These are phyloP conservation scores for Ustilago crameri DNA, from an alignment of 1,284 basidiomycete genomes.

Conservation along the genomic window DNA sequence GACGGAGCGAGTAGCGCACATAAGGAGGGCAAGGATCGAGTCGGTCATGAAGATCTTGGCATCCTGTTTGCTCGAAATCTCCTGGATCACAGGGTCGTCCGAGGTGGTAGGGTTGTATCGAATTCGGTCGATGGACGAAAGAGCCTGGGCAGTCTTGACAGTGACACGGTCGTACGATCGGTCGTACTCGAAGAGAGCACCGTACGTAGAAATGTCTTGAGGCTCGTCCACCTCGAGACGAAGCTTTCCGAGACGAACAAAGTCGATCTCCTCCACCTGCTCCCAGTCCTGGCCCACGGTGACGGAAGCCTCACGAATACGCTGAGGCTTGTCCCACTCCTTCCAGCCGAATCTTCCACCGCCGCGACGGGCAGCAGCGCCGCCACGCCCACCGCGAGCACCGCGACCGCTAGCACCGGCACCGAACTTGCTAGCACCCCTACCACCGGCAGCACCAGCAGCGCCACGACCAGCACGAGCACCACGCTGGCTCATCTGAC, in stretches of 20 bases:
- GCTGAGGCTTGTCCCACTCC: constrained; percentile 92
- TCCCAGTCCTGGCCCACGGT: constrained; percentile 91
- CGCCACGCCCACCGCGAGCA: constrained; percentile 22
- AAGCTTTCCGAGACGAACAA: constrained; percentile 89
- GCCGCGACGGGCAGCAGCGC: constrained; percentile 65
- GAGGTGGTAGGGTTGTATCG: constrained; percentile 98
- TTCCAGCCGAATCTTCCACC: constrained; percentile 81
- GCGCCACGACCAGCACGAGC: constrained; percentile 63
- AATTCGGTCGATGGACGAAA: constrained; percentile 92
- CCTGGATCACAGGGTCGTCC: constrained; percentile 79
- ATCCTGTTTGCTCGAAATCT: constrained; percentile 68
- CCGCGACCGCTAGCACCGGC: constrained; percentile 27
- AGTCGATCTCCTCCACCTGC: constrained; percentile 97
- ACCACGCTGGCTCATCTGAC: constrained; percentile 67
- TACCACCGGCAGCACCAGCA: constrained; percentile 50
- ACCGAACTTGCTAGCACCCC: constrained; percentile 53
- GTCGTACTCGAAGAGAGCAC: constrained; percentile 91
- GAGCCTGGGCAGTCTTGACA: constrained; percentile 82
- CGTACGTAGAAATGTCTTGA: constrained; percentile 76
- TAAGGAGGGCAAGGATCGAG: constrained; percentile 92
- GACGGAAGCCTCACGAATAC: constrained; percentile 92
- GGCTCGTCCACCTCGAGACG: constrained; percentile 79
- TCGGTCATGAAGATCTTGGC: constrained; percentile 96
- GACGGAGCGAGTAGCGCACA: constrained; percentile 93
- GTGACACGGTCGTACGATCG: constrained; percentile 96